Percentiles rank a stretch among this genome's conserved stretches.
phyloP scores from a whole-genome alignment of 768 basidiomycete species.

The Porpolomopsis calyptriformis region DNA sequence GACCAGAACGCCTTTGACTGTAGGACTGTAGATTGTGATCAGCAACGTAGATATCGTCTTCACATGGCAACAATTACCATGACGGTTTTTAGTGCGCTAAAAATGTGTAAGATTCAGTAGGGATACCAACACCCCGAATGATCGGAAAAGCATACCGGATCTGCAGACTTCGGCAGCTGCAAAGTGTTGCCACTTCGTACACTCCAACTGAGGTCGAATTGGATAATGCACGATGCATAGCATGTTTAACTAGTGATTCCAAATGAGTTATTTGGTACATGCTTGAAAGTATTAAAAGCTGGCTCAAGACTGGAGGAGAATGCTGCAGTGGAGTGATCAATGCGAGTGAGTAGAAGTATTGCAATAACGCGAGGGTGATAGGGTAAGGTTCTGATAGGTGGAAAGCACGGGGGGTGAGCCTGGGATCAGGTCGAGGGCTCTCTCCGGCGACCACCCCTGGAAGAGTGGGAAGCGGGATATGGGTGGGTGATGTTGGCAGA shows the following conservation, averaged over 20 bases:
- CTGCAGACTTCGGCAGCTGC: constrained; percentile 79
- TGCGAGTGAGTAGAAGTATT: constrained; percentile 86
- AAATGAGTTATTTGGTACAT: constrained; percentile 76
- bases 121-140: constrained; percentile 10
- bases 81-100: constrained; percentile 69
- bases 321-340: constrained; percentile 88
- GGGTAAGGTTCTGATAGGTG: constrained; percentile 84
- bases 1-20: constrained; percentile 58
- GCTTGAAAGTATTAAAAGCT: constrained; percentile 72
- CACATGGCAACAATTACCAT: constrained; percentile 42
- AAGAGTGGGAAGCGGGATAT: constrained; percentile 52
- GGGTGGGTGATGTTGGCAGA: constrained; percentile 50
- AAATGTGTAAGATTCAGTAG: constrained; percentile 8
- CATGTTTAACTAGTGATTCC: constrained; percentile 76
- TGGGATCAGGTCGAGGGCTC: constrained; percentile 58
- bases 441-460: constrained; percentile 38
- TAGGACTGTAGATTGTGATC: constrained; percentile 44
- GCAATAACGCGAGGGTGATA: constrained; percentile 77
- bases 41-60: neutral
- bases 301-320: constrained; percentile 79
- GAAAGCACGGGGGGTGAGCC: constrained; percentile 69
- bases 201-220: constrained; percentile 83
- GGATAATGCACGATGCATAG: constrained; percentile 82
- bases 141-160: constrained; percentile 51
- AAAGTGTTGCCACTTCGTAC: constrained; percentile 91